Evolutionary conservation across 176 grass and related monocot genomes (phyloP).

Genomic region (Thinopyrum elongatum): DNA sequence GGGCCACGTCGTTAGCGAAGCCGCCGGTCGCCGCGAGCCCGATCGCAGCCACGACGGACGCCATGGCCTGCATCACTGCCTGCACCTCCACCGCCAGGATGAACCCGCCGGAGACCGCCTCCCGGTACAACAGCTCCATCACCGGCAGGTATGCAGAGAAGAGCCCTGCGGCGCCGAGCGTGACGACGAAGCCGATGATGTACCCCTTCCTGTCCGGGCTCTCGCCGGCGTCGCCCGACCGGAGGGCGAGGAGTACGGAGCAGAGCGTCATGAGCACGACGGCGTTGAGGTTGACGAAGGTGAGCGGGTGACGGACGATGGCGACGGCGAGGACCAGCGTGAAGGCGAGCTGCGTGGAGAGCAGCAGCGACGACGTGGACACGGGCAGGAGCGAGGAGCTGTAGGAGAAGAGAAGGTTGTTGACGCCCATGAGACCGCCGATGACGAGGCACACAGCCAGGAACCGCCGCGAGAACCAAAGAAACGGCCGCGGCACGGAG

Average conservation of each 20-base stretch:
- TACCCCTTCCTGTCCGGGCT: constrained; percentile 28
- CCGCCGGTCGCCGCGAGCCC: constrained; percentile 42
- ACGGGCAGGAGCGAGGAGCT: constrained; percentile 73
- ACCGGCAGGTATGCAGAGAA: constrained; percentile 79
- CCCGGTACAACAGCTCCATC: constrained; percentile 72
- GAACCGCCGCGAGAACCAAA: constrained; percentile 51
- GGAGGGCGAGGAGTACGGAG: constrained; percentile 73
- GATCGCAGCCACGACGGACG: constrained; percentile 36
- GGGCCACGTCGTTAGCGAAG: constrained; percentile 26
- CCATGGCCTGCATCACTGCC: constrained; percentile 69
- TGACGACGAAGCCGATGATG: constrained; percentile 66
- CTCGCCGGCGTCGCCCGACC: constrained; percentile 44
- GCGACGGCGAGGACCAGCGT: constrained; percentile 68
- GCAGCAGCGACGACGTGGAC: constrained; percentile 81
- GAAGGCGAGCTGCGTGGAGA: constrained; percentile 92
- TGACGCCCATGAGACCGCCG: constrained; percentile 68
- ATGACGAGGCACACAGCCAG: constrained; percentile 53
- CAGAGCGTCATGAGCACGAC: constrained; percentile 67
- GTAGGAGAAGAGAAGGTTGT: constrained; percentile 86
- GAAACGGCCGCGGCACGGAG: constrained; percentile 31
- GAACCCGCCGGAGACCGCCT: constrained; percentile 45
- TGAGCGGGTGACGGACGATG: constrained; percentile 79
- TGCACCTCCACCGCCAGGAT: constrained; percentile 77
- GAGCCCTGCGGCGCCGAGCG: constrained; percentile 65
- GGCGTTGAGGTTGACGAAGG: constrained; percentile 81